Evolutionary conservation across 805 yeast species (phyloP).

Genomic region (Cyberlindnera petersonii): DNA sequence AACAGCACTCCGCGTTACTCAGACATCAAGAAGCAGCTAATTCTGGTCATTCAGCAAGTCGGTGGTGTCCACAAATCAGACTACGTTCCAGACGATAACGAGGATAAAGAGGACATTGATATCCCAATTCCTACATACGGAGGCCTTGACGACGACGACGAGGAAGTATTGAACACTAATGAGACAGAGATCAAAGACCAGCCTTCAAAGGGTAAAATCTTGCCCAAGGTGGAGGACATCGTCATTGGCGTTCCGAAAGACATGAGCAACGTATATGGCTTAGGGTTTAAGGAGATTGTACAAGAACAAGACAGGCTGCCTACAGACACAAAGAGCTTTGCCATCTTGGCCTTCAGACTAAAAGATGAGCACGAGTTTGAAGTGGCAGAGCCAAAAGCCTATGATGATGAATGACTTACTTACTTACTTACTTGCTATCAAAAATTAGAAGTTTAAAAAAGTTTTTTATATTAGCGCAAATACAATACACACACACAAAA

Average conservation of each 20-base stretch:
- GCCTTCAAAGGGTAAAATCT: conserved; percentile 4
- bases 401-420: conserved; percentile 11
- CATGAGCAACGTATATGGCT: conserved; percentile 16
- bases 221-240: conserved; percentile 16
- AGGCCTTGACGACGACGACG: conserved; percentile 22
- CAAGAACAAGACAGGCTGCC: conserved; percentile 11
- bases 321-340: conserved; percentile 12
- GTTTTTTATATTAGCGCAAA: too few species aligned
- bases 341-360: conserved; percentile 20
- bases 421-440: neutral
- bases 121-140: conserved; percentile 33
- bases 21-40: conserved; percentile 31
- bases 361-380: conserved; percentile 21
- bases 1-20: conserved; percentile 22
- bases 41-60: conserved; percentile 38
- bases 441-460: neutral
- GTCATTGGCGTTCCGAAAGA: conserved; percentile 22
- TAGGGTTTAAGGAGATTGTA: conserved; percentile 20
- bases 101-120: conserved; percentile 32
- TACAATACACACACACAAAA: too few species aligned
- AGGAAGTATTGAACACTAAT: conserved; percentile 28
- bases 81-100: conserved; percentile 21
- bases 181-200: conserved; percentile 7
- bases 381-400: conserved; percentile 16
- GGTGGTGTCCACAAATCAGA: conserved; percentile 42